Evolutionary conservation across 495 filamentous ascomycete genomes (phyloP), one percentile per base, ranked within the genome.

Genomic region (Cryomyces minteri): DNA sequence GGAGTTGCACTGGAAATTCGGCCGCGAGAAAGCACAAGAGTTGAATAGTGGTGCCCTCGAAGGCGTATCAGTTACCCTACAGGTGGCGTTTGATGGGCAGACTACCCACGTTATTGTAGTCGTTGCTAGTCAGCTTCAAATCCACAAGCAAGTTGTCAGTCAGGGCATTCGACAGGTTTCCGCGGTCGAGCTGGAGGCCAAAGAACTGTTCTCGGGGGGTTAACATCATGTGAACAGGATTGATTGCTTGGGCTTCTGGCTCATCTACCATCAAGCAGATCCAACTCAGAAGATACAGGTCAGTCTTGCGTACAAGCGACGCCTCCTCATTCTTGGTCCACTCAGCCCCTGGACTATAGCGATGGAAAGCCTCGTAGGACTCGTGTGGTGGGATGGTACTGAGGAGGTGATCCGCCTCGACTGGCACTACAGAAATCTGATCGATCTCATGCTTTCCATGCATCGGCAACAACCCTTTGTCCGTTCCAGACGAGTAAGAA

Each of bases 1-100:
- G 53, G 5, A 73, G 60, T 8, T 62, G 62, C 9, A 57, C 60
- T 2, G 69, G 69, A 28, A 72, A 55, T 47, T 72, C 68, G 9
- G 69, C 67, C 4, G 55, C 51, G 6, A 72, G 55, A 50, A 72
- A 72, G n/a, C 58, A 55, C 0, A 60, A 55, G 0, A 66, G 56
- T 47, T 68, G 70, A 38, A 72, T 64, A 31, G 52, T 48, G 25
- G 46, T 29, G 6, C 41, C 40, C n/a, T n/a, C n/a, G n/a, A 14
- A 32, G 33, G 11, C 42, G 50, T 33, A 50, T 43, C 41, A 43
- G 18, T 32, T 41, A 29, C 30, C 14, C 6, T 6, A 29, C 33
- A 9, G 9, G 10, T 43, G 5, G 5, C 8, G 18, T 5, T 14
- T 6, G 10, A 31, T 6, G 12, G n/a, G 28, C 32, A 31, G 64